Evolutionary conservation across 2,329 filamentous ascomycete genomes (phyloP), one percentile per base, ranked within the genome.

Genomic region (Penicillium sp.): DNA sequence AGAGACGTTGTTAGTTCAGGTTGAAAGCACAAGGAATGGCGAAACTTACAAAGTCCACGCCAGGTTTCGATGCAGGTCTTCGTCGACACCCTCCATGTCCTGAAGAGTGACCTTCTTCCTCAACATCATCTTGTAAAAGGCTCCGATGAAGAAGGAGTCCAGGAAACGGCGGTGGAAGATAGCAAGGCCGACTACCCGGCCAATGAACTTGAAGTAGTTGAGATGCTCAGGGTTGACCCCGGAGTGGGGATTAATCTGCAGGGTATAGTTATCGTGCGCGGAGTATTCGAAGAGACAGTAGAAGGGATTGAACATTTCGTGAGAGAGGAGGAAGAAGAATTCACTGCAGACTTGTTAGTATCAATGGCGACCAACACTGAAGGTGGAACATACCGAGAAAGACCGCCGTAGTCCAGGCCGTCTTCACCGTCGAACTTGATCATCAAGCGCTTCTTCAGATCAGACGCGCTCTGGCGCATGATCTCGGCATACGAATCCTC

Each of bases 251-350:
- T 98, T 98, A 78, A 98, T 98, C 75, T 98, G 93, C 47, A 98
- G 86, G 27, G 93, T 98, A 76, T 98, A 98, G 76, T 98, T 98
- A 82, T 98, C 93, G 78, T 98, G 93, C 33, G 93, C 93, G 24
- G 93, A 97, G 73, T 98, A 98, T 75, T 98, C 93, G 78, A 98
- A 98, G 46, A 98, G 80, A 71, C 93, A 98, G 77, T 98, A 98
- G 76, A 98, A 98, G 28, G 93, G 93, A 72, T 98, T 98, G 78
- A 98, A 98, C 93, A 98, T 98, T 77, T 98, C 93, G 75, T 98
- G 93, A 13, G 92, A 97, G 47, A 98, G 82, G 35, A 98, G 78
- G 83, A 98, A 98, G 80, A 98, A 98, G 78, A 98, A 98, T 74
- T 98, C 93, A 81, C 91, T 83, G 43, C 28, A 7, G 42, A 35